phyloP scores from a whole-genome alignment of 257 asterid species.

The Gentiana straminea region DNA sequence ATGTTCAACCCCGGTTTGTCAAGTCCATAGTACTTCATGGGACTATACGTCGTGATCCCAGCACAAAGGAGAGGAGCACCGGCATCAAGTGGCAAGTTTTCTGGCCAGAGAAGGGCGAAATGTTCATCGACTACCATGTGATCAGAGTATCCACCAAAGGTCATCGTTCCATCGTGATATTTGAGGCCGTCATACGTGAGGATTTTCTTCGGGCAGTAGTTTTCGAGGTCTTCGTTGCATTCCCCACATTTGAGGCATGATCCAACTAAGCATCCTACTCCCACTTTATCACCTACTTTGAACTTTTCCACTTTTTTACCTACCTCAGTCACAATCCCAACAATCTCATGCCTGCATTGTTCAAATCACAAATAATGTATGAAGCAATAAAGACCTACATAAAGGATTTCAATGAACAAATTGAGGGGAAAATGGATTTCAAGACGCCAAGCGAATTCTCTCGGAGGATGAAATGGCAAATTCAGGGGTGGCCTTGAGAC shows the following conservation, averaged over 20 bases:
- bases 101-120: constrained; percentile 25
- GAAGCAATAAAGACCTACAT: too few species aligned
- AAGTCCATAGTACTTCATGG: constrained; percentile 25
- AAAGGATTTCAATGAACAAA: too few species aligned
- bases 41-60: constrained; percentile 35
- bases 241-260: constrained; percentile 47
- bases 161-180: constrained; percentile 24
- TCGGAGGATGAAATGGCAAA: too few species aligned
- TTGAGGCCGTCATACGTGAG: constrained; percentile 13
- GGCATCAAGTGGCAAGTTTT: constrained; percentile 25
- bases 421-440: too few species aligned
- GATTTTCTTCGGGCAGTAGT: constrained; percentile 21
- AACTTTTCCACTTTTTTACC: constrained; percentile 42
- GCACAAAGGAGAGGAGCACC: constrained; percentile 35
- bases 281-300: constrained; percentile 51
- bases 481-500: too few species aligned
- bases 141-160: constrained; percentile 35
- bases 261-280: constrained; percentile 56
- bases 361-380: background rate
- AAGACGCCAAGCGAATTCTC: too few species aligned
- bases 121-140: constrained; percentile 30
- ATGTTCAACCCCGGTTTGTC: constrained; percentile 28
- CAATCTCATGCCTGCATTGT: constrained; percentile 49
- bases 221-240: constrained; percentile 38
- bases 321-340: constrained; percentile 48